Evolutionary conservation across 176 grass and related monocot genomes (phyloP), one percentile per base, ranked within the genome.

Genomic region (Ensete ventricosum): DNA sequence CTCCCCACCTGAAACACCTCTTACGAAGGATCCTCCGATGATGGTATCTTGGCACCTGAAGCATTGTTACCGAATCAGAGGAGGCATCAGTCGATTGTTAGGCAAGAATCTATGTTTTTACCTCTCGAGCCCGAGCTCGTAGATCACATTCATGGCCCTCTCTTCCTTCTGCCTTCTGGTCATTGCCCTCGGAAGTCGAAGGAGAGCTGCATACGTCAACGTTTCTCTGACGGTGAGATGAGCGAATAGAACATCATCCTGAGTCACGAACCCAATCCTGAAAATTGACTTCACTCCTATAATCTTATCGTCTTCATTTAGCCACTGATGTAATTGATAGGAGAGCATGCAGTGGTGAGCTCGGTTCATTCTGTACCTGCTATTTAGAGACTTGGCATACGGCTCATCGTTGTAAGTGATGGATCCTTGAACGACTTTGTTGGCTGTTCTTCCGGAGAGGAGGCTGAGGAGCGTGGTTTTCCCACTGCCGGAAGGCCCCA

Each of bases 251-350:
- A 99, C 95, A 84, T 98, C 95, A 72, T 99, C 95, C 79, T 94
- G 95, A 76, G 95, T 98, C 78, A 98, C 95, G 59, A 94, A 98
- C 54, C 95, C 95, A 76, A 94, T 98, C 90, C 95, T 98, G 88
- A 54, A 74, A 55, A 70, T 26, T 29, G 14, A 55, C 3, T 10
- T 53, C 12, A 73, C 13, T 27, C 34, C 34, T 43, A 3, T 29
- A 29, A 29, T 29, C 29, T 29, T 3, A 43, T 43, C 34, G 5
- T 43, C 34, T 43, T 43, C 34, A 0, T 43, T 43, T 43, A 43
- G 34, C 34, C 34, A 43, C 34, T 0, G 34, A 43, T 43, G 34
- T 43, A 43, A 43, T 5, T 6, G 34, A 43, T 43, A 43, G 34
- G 34, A 43, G 4, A 62, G 10, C 14, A 19, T 20, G 14, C 17